phyloP scores from a whole-genome alignment of 805 yeast genomes.

The Lipomyces yamadae region DNA sequence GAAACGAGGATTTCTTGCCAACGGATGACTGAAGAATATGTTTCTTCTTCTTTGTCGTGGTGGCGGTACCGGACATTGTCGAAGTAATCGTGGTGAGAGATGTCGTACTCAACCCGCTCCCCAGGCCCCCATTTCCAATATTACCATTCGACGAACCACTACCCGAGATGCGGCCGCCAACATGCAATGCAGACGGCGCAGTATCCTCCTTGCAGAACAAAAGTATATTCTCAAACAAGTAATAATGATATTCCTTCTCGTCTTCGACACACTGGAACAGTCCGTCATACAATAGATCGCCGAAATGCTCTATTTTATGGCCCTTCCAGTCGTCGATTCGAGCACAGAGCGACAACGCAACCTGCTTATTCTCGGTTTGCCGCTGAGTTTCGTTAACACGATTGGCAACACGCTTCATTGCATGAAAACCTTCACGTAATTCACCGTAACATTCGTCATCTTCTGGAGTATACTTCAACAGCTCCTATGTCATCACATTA shows the following conservation, averaged over 20 bases:
- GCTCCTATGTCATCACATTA: constrained; percentile 50
- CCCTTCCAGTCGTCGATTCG: constrained; percentile 94
- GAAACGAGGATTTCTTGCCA: constrained; percentile 43
- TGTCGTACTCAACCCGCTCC: neutral
- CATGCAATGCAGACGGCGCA: neutral
- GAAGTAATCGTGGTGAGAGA: neutral
- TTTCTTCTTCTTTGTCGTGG: constrained; percentile 51
- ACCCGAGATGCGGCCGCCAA: constrained; percentile 6
- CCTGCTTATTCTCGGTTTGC: constrained; percentile 80
- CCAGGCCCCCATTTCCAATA: neutral
- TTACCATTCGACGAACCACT: neutral
- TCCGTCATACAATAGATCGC: constrained; percentile 73
- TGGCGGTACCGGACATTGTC: neutral
- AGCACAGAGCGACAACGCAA: constrained; percentile 67
- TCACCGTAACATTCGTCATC: constrained; percentile 65
- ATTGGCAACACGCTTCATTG: constrained; percentile 82
- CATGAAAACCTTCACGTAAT: constrained; percentile 67
- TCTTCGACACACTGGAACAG: constrained; percentile 55
- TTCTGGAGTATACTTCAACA: constrained; percentile 66
- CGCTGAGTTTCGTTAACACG: constrained; percentile 94
- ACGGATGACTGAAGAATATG: constrained; percentile 57
- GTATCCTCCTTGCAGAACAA: constrained; percentile 66
- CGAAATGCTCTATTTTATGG: constrained; percentile 75
- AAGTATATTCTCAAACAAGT: constrained; percentile 76
- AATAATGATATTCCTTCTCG: constrained; percentile 88